phyloP scores from a whole-genome alignment of 257 asterid species.

The Solanum microdontum region DNA sequence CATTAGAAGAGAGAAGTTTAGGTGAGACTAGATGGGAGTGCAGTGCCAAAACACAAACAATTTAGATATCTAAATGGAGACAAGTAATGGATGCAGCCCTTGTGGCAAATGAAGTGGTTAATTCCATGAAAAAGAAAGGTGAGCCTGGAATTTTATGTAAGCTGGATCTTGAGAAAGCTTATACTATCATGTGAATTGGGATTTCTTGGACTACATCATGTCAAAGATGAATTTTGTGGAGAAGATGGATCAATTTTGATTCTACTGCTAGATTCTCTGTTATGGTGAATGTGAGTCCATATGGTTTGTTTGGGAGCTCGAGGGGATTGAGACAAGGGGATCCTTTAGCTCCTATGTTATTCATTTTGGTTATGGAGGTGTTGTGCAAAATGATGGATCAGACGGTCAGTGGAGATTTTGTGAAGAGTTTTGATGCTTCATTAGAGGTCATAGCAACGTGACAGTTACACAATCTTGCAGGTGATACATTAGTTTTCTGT shows the following conservation, averaged over 20 bases:
- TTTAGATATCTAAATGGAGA: background rate
- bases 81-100: background rate
- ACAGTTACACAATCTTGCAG: background rate
- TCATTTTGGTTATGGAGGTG: background rate
- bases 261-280: background rate
- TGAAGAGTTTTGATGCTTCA: background rate
- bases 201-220: background rate
- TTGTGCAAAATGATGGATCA: background rate
- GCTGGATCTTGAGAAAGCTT: background rate
- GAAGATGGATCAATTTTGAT: background rate
- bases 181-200: background rate
- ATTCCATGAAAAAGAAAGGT: background rate
- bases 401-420: background rate
- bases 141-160: background rate
- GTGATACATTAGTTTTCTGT: background rate
- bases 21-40: background rate
- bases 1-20: background rate
- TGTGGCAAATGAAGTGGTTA: background rate
- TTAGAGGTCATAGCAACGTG: background rate
- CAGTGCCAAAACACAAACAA: background rate
- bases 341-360: background rate
- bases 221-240: background rate
- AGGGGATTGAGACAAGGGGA: background rate
- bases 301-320: background rate
- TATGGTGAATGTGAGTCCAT: background rate